phyloP scores from a whole-genome alignment of 768 basidiomycete species.

The Chalciporus sphaerocephalus region DNA sequence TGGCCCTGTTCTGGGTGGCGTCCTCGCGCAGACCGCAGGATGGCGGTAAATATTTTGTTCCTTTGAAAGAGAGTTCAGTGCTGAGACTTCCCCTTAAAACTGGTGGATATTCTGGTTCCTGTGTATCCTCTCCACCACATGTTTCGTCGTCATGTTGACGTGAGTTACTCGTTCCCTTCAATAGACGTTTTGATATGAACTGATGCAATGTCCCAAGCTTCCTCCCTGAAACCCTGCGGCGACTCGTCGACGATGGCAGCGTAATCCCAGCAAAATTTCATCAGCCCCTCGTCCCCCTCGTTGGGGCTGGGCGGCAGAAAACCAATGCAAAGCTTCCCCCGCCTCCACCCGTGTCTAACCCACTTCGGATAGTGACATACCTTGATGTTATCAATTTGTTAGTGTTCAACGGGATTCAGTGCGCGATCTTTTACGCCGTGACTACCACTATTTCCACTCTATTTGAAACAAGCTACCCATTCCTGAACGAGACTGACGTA shows the following conservation, averaged over 20 bases:
- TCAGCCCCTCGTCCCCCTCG: slow-evolving; percentile 29
- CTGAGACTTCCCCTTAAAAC: not conserved
- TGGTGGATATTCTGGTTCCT: slow-evolving; percentile 66
- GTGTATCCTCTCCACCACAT: slow-evolving; percentile 43
- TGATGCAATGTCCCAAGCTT: slow-evolving; percentile 22
- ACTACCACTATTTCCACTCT: slow-evolving; percentile 46
- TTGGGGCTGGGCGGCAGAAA: slow-evolving; percentile 21
- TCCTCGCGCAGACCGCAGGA: slow-evolving; percentile 49
- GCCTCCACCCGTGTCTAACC: slow-evolving; percentile 34
- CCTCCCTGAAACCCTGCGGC: slow-evolving; percentile 20
- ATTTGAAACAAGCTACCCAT: slow-evolving; percentile 47
- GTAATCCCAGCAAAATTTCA: slow-evolving; percentile 24
- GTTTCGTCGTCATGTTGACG: slow-evolving; percentile 45
- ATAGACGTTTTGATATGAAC: slow-evolving; percentile 5
- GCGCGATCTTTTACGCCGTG: slow-evolving; percentile 48
- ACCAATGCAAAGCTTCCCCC: slow-evolving; percentile 1
- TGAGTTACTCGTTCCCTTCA: too few relatives aligned
- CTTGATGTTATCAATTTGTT: slow-evolving; percentile 37
- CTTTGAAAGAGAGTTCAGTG: slow-evolving; percentile 5
- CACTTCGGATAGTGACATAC: slow-evolving; percentile 34
- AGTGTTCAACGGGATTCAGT: slow-evolving; percentile 52
- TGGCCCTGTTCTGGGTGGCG: slow-evolving; percentile 45
- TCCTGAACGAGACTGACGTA: slow-evolving; percentile 44
- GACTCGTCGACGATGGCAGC: slow-evolving; percentile 30
- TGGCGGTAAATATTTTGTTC: slow-evolving; percentile 50